Evolutionary conservation across 2,329 filamentous ascomycete genomes (phyloP), one percentile per base, ranked within the genome.

Genomic region (Fusarium brachygibbosum): DNA sequence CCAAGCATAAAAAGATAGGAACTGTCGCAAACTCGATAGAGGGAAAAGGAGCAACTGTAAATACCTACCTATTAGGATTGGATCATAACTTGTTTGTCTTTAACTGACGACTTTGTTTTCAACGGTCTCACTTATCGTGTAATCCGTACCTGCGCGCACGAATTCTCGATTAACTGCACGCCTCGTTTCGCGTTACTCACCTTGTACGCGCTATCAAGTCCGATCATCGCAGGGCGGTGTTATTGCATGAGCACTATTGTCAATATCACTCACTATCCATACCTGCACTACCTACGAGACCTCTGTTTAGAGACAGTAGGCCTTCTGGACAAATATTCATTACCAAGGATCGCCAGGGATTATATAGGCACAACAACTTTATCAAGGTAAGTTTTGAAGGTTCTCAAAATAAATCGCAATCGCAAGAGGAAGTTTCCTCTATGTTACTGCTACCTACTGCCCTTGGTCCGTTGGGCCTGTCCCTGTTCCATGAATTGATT

Each of bases 391-490:
- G 66, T 57, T 29, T 48, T 50, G 35, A 53, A 35, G 42, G 37
- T 28, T 19, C 31, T 54, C 40, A 40, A 57, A 45, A 21, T 57
- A 55, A 64, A 66, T 69, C 62, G 37, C 52, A 55, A n/a, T n/a
- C n/a, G n/a, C 23, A 25, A 56, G 52, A 65, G 49, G 52, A 60
- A 48, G 37, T 53, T 66, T 54, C 38, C 48, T 55, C 35, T 45
- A 31, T 45, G 28, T n/a, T 45, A 31, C 12, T 31, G 44, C 16
- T 34, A 19, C 58, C 16, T 34, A 25, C 58, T 70, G 69, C 71
- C 71, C 60, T 74, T 74, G 71, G 69, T 72, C 71, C 69, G 69
- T 68, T 63, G 59, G 58, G 71, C 71, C 61, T 72, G 58, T 71
- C 68, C 70, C 59, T 61, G 60, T 68, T 68, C 23, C 23, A 25